These are phyloP conservation scores for Plenodomus tracheiphilus DNA, from an alignment of 2,329 filamentous ascomycete genomes.

Conservation along the genomic window DNA sequence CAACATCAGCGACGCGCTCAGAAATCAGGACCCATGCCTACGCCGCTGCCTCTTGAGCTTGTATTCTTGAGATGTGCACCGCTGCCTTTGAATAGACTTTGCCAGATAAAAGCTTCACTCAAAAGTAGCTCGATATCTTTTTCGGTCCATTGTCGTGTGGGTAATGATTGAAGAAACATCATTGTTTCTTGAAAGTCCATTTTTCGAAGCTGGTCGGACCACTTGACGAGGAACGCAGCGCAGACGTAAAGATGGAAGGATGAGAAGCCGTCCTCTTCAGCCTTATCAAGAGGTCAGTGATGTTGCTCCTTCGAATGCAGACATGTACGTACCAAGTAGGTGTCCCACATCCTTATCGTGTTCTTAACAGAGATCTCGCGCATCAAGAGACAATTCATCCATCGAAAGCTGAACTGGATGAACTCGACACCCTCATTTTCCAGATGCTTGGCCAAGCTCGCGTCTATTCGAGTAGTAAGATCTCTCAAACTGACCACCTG, in stretches of 20 bases:
- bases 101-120: slow-evolving; percentile 98
- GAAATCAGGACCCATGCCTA: slow-evolving; percentile 45
- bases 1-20: slow-evolving; percentile 17
- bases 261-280: slow-evolving; percentile 97
- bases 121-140: slow-evolving; percentile 96
- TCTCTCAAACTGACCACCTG: slow-evolving; percentile 89
- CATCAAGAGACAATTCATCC: slow-evolving; percentile 99
- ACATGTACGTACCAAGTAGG: slow-evolving; percentile 75
- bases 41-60: slow-evolving; percentile 34
- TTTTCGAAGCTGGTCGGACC: slow-evolving; percentile 90
- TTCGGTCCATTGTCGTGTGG: slow-evolving; percentile 92
- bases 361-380: slow-evolving; percentile 95
- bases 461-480: slow-evolving; percentile 87
- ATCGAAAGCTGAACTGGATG: slow-evolving; percentile 98
- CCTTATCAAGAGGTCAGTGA: slow-evolving; percentile 57
- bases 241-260: slow-evolving; percentile 99
- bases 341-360: slow-evolving; percentile 99
- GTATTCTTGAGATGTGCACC: slow-evolving; percentile 73
- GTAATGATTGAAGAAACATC: slow-evolving; percentile 97
- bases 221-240: slow-evolving; percentile 96
- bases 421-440: slow-evolving; percentile 93
- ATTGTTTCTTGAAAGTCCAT: slow-evolving; percentile 99
- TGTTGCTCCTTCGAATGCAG: not conserved
- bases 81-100: slow-evolving; percentile 93
- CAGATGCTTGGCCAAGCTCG: slow-evolving; percentile 80